Conservation (phyloP, 768 basidiomycete species). For the Hydnomerulius pinastri region DNA sequence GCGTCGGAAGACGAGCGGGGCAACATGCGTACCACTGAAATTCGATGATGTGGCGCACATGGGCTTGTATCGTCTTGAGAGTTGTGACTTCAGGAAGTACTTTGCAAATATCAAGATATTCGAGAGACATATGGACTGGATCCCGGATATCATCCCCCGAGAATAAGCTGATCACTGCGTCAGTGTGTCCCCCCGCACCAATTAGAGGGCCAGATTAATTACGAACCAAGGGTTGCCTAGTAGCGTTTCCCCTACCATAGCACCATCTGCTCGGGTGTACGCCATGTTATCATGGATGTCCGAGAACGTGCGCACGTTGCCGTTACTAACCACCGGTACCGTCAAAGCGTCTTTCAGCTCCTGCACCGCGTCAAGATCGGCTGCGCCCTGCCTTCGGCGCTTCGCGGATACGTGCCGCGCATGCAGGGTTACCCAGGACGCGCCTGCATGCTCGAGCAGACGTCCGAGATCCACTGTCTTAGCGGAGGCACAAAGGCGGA, state of each 20-base stretch:
- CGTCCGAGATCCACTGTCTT: conserved; percentile 58
- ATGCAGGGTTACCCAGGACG: conserved; percentile 72
- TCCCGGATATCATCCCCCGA: conserved; percentile 49
- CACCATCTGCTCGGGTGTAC: conserved; percentile 65
- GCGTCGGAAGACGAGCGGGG: background rate
- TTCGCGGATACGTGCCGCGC: conserved; percentile 71
- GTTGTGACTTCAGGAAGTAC: conserved; percentile 51
- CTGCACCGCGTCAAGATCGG: conserved; percentile 63
- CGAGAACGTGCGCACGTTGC: conserved; percentile 65
- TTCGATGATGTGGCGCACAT: conserved; percentile 68
- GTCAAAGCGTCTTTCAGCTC: conserved; percentile 50
- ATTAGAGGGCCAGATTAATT: background rate
- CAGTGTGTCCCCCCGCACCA: background rate
- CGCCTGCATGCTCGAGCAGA: conserved; percentile 63
- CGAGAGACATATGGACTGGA: conserved; percentile 65
- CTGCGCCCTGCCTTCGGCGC: conserved; percentile 70
- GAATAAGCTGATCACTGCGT: conserved; percentile 51
- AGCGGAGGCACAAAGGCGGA: conserved; percentile 54
- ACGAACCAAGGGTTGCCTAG: conserved; percentile 73
- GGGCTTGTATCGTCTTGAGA: conserved; percentile 55
- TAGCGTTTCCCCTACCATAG: conserved; percentile 83
- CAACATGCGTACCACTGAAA: conserved; percentile 58
- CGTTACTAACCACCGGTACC: conserved; percentile 74
- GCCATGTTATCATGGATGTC: conserved; percentile 57
- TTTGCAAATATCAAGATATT: conserved; percentile 67